Evolutionary conservation across 1,284 basidiomycete species (phyloP), one percentile per base, ranked within the genome.

Genomic region (Rhodotorula sp.): DNA sequence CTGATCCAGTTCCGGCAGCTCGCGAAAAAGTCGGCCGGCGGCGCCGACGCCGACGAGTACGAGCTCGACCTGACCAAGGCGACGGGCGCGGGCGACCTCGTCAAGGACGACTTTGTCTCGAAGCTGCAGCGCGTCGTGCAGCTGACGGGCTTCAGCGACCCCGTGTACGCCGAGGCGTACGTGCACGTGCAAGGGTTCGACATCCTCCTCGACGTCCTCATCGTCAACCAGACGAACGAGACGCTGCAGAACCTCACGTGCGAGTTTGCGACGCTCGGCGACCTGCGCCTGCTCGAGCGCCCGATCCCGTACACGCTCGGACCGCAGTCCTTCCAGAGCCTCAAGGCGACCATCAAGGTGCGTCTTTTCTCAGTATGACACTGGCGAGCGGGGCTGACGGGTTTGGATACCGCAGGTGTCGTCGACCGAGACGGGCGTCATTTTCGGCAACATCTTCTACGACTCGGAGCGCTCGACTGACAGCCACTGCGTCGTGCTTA

Each of bases 121-220:
- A 97, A 97, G 82, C 86, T 99, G 55, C 94, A 90, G 79, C 88
- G 93, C 55, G 97, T 99, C 74, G 91, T 95, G 16, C 96, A 99
- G 81, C 88, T 99, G 55, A 99, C 97, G 58, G 93, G 95, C 46
- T 99, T 99, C 85, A 98, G 95, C 41, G 97, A 99, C 80, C 93
- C 96, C 2, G 93, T 99, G 71, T 99, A 99, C 79, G 95, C 96
- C 9, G 97, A 99, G 81, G 96, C 96, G 2, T 95, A 95, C 78
- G 95, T 99, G 78, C 97, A 96, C 81, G 93, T 99, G 80, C 93
- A 98, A 78, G 94, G 96, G 65, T 99, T 99, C 81, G 97, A 99
- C 82, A 98, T 99, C 78, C 84, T 95, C 65, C 87, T 97, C 7
- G 96, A 99, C 79, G 93, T 99, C 25, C 86, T 99, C 8, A 88